Evolutionary conservation across 225 moss, liverwort and hornwort genomes (phyloP).

Genomic region (Neckera pumila): DNA sequence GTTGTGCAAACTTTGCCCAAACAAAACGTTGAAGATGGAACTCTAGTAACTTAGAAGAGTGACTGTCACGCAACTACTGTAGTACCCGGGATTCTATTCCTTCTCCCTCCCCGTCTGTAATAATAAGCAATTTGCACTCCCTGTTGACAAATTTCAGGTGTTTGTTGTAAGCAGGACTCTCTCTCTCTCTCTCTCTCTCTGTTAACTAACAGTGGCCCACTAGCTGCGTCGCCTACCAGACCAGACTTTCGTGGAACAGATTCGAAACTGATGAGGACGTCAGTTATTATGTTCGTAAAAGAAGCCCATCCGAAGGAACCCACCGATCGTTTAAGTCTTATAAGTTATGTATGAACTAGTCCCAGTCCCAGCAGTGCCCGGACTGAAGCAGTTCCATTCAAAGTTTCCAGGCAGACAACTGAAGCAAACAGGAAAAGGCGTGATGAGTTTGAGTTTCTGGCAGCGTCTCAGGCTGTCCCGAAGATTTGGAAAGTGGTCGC

Average conservation of each 20-base stretch:
- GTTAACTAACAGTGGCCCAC: background rate
- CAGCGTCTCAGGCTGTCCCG: background rate
- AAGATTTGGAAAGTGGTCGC: background rate
- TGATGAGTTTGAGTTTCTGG: background rate
- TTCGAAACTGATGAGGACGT: background rate
- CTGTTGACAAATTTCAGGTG: background rate
- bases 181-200: no score
- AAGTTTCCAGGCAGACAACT: no score
- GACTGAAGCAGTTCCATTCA: background rate
- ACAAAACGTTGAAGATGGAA: background rate
- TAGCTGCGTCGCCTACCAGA: background rate
- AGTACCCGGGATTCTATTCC: background rate
- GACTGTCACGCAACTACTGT: background rate
- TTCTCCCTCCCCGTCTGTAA: background rate
- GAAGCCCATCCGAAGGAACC: background rate
- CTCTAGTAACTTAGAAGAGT: background rate
- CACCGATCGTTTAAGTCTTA: background rate
- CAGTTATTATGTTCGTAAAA: background rate
- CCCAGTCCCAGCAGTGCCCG: background rate
- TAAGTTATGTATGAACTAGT: background rate
- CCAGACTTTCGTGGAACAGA: background rate
- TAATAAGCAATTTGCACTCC: background rate
- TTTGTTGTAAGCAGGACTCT: background rate
- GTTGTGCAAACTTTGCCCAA: background rate
- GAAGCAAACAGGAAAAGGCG: background rate